These are phyloP conservation scores for Primulina huaijiensis DNA, from an alignment of 257 asterid species.

Conservation along the genomic window DNA sequence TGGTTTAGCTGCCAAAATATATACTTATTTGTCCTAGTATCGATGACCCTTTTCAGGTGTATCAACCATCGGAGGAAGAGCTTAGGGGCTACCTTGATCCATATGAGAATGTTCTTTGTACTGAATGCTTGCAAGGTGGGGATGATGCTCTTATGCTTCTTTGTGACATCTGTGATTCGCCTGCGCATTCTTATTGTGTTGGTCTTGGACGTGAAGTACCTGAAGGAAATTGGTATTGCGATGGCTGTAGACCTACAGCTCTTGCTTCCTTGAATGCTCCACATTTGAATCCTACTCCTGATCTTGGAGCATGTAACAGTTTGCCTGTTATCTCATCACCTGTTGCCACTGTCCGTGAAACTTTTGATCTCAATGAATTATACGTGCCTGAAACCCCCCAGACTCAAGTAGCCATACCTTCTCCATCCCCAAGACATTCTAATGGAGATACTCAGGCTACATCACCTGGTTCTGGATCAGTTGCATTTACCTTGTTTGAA, in stretches of 20 bases:
- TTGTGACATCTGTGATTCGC: constrained; percentile 86
- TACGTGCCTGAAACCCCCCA: constrained; percentile 77
- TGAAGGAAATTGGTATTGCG: constrained; percentile 96
- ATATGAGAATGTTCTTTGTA: constrained; percentile 68
- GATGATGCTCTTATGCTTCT: constrained; percentile 88
- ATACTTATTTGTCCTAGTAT: neutral
- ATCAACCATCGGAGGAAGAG: constrained; percentile 97
- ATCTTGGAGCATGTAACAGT: constrained; percentile 41
- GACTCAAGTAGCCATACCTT: constrained; percentile 37
- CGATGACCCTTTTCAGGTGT: constrained; percentile 50
- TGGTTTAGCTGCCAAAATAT: neutral
- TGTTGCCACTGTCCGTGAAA: constrained; percentile 44
- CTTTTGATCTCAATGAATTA: constrained; percentile 74
- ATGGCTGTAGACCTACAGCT: constrained; percentile 83
- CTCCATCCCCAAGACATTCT: constrained; percentile 44
- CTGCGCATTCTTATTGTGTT: constrained; percentile 86
- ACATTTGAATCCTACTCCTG: constrained; percentile 39
- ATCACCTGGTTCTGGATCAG: constrained; percentile 52
- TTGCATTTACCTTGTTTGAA: constrained; percentile 57
- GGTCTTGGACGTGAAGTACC: constrained; percentile 91
- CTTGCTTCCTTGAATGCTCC: constrained; percentile 50
- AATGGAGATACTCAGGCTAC: constrained; percentile 47
- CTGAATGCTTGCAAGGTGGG: constrained; percentile 79
- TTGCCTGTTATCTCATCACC: constrained; percentile 51
- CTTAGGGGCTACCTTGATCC: constrained; percentile 80